A percentile compares a stretch with the other conserved stretches of the same genome.
Evolutionary conservation across 2,329 filamentous ascomycete genomes (phyloP).

Genomic region (Talaromyces sp.): DNA sequence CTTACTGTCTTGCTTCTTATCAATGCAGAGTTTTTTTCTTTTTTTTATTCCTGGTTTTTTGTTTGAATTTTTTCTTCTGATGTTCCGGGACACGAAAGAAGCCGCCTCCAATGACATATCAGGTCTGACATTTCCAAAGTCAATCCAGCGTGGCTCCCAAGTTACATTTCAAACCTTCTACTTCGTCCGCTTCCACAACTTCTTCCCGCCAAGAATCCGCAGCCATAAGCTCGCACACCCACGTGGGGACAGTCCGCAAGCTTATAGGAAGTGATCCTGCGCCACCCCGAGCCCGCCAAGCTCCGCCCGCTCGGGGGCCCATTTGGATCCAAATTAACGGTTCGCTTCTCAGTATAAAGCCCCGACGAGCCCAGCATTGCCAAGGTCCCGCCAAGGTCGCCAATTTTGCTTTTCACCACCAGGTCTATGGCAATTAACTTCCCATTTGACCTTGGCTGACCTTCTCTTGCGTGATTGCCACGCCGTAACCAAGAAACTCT

Average conservation of each 20-base stretch:
- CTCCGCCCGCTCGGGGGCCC: neutral
- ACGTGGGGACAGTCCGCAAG: conserved; percentile 8
- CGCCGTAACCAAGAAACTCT: conserved; percentile 1
- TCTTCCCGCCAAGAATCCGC: neutral
- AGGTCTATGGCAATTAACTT: neutral
- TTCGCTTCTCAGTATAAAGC: neutral
- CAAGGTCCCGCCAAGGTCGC: conserved; percentile 22
- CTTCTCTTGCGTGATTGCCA: conserved; percentile 14
- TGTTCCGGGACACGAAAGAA: no score
- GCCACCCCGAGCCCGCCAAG: conserved; percentile 19
- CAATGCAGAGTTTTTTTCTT: no score
- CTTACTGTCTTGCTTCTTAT: neutral
- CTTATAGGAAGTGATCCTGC: conserved; percentile 22
- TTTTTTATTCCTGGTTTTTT: no score
- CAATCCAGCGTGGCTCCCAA: no score
- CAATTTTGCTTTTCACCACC: conserved; percentile 15
- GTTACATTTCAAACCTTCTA: no score
- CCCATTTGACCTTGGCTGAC: conserved; percentile 3
- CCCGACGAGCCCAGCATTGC: conserved; percentile 5
- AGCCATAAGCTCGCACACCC: neutral
- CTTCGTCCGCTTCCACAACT: no score
- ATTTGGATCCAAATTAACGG: neutral
- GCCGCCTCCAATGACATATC: no score
- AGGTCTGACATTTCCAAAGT: no score
- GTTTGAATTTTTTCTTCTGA: no score